Conservation (phyloP, 1,139 yeast genomes). For the Zygosaccharomyces sapae region DNA sequence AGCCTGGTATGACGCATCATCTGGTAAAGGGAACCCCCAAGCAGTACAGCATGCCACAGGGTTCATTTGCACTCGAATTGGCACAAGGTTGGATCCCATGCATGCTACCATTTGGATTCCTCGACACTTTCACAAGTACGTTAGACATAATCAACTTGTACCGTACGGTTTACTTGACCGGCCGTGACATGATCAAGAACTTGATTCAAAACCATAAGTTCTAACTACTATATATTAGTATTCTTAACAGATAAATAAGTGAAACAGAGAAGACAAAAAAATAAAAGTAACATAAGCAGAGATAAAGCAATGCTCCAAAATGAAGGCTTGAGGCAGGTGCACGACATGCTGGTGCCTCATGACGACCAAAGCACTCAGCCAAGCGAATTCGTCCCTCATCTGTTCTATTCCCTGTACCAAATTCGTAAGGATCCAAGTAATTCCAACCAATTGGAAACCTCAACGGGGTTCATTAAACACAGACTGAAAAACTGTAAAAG, state of each 20-base stretch:
- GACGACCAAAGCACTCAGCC: conserved; percentile 4
- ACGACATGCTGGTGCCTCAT: conserved; percentile 13
- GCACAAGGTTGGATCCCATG: conserved; percentile 99
- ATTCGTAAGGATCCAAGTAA: conserved; percentile 33
- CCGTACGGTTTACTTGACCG: conserved; percentile 72
- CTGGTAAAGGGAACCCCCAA: conserved; percentile 66
- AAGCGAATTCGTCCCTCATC: conserved; percentile 34
- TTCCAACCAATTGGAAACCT: conserved; percentile 31
- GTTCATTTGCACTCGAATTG: conserved; percentile 82
- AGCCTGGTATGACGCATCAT: conserved; percentile 82
- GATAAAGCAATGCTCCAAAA: conserved; percentile 9
- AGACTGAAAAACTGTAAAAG: conserved; percentile 32
- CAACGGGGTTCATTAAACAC: conserved; percentile 35
- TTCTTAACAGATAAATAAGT: not conserved
- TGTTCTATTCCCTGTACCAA: conserved; percentile 33
- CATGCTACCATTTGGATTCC: conserved; percentile 93
- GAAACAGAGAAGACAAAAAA: not conserved
- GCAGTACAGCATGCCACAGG: conserved; percentile 82
- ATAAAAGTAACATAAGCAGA: not conserved
- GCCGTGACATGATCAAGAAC: conserved; percentile 67
- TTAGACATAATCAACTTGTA: conserved; percentile 66
- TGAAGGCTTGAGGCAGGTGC: conserved; percentile 15
- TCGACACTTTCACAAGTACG: conserved; percentile 75
- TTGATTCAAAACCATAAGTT: conserved; percentile 51
- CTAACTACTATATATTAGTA: conserved; percentile 7